Conservation (phyloP, 345 rosid genomes). For the Psidium guajava region DNA sequence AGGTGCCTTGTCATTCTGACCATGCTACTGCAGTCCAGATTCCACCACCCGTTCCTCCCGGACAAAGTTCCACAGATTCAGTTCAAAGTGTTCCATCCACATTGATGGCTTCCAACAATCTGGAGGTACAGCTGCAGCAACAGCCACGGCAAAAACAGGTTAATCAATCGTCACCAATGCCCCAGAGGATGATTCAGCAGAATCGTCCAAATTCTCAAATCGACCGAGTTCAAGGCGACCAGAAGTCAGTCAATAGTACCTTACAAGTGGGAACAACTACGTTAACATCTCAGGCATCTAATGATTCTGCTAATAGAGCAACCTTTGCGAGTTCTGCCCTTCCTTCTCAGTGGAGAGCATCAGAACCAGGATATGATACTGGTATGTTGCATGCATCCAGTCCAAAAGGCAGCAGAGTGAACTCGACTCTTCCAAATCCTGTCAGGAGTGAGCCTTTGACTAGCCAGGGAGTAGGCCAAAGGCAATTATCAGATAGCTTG, state of each 20-base stretch:
- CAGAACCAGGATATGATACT: constrained; percentile 39
- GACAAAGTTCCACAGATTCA: constrained; percentile 24
- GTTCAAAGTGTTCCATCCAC: constrained; percentile 40
- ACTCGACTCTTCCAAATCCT: constrained; percentile 31
- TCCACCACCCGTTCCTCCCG: constrained; percentile 31
- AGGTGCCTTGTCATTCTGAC: constrained; percentile 55
- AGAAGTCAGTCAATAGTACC: constrained; percentile 25
- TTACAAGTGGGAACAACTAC: constrained; percentile 24
- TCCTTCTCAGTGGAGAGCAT: constrained; percentile 38
- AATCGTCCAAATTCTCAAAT: constrained; percentile 52
- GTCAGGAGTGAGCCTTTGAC: constrained; percentile 37
- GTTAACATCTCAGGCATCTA: constrained; percentile 28
- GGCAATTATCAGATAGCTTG: constrained; percentile 51
- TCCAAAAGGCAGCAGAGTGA: constrained; percentile 35
- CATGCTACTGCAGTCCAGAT: constrained; percentile 48
- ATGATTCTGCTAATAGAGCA: constrained; percentile 28
- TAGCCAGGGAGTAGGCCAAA: constrained; percentile 45
- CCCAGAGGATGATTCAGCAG: constrained; percentile 55
- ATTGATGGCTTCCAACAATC: constrained; percentile 19
- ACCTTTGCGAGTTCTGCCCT: constrained; percentile 28
- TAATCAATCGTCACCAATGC: constrained; percentile 36
- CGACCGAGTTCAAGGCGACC: constrained; percentile 40
- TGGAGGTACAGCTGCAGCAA: constrained; percentile 20
- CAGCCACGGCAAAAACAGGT: constrained; percentile 40
- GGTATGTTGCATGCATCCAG: constrained; percentile 24